Conservation (phyloP, 768 basidiomycete genomes). For the Tricholoma flavovirens region DNA sequence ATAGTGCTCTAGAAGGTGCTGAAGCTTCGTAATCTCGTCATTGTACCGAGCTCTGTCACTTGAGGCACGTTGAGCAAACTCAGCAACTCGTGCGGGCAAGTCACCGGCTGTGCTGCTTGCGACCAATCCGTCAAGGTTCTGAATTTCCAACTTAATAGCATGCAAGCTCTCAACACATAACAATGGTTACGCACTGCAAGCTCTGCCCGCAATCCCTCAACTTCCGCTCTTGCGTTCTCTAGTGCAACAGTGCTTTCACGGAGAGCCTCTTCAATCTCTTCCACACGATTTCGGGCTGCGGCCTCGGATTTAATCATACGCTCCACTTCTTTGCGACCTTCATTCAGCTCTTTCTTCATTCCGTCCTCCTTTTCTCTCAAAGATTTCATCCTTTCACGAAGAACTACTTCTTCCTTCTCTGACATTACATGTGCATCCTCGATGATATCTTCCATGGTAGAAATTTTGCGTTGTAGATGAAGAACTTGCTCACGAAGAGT, state of each 20-base stretch:
- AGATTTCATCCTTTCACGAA: conserved; percentile 59
- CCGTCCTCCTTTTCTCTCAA: conserved; percentile 70
- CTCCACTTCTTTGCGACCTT: conserved; percentile 62
- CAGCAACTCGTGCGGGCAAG: conserved; percentile 40
- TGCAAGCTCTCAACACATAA: not conserved
- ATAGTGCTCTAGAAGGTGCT: conserved; percentile 39
- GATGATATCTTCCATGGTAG: conserved; percentile 74
- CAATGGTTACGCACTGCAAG: conserved; percentile 54
- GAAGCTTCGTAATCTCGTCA: conserved; percentile 52
- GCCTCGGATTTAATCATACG: conserved; percentile 57
- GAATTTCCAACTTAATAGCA: conserved; percentile 3
- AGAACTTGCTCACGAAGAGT: conserved; percentile 84
- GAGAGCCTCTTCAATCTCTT: conserved; percentile 87
- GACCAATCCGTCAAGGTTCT: conserved; percentile 66
- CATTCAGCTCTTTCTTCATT: conserved; percentile 64
- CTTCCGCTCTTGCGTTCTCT: conserved; percentile 86
- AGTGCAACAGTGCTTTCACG: conserved; percentile 82
- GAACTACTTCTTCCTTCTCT: conserved; percentile 65
- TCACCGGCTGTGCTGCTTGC: conserved; percentile 35
- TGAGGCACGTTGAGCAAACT: conserved; percentile 41
- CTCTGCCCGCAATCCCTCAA: conserved; percentile 73
- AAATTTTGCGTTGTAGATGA: conserved; percentile 76
- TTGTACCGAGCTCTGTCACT: conserved; percentile 46
- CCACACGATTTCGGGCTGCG: conserved; percentile 55
- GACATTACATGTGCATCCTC: conserved; percentile 68